These are phyloP conservation scores for Penicillium herquei DNA, from an alignment of 495 filamentous ascomycete species.

Conservation along the genomic window DNA sequence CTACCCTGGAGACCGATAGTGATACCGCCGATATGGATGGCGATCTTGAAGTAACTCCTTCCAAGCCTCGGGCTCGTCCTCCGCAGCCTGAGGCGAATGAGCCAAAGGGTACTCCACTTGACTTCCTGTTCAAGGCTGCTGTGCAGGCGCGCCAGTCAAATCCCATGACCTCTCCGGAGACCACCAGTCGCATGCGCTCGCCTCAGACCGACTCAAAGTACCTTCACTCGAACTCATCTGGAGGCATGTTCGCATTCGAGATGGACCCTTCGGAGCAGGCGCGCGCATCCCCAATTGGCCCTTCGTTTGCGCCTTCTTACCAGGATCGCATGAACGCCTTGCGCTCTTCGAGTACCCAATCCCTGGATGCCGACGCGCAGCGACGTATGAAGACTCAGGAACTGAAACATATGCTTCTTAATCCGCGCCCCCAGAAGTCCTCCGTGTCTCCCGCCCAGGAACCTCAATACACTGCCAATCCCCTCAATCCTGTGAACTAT, in stretches of 20 bases:
- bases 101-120: slow-evolving; percentile 72
- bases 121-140: slow-evolving; percentile 85
- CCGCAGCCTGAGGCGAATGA: slow-evolving; percentile 21
- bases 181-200: slow-evolving; percentile 32
- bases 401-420: slow-evolving; percentile 48
- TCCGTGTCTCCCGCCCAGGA: slow-evolving; percentile 21
- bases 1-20: slow-evolving; percentile 38
- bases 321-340: slow-evolving; percentile 63
- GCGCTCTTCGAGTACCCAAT: slow-evolving; percentile 29
- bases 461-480: not conserved
- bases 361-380: slow-evolving; percentile 35
- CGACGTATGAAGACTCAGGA: slow-evolving; percentile 44
- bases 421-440: slow-evolving; percentile 40
- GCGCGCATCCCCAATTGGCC: slow-evolving; percentile 51
- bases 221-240: slow-evolving; percentile 30
- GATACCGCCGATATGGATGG: slow-evolving; percentile 34
- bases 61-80: slow-evolving; percentile 35
- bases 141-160: slow-evolving; percentile 56
- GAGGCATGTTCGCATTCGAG: slow-evolving; percentile 65
- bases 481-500: not conserved
- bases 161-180: slow-evolving; percentile 44
- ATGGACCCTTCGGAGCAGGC: slow-evolving; percentile 51
- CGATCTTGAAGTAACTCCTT: slow-evolving; percentile 41
- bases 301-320: slow-evolving; percentile 67
- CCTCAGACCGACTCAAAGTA: slow-evolving; percentile 38